Percentiles rank a stretch among this genome's conserved stretches.
Conservation (phyloP, 208 protist genomes). For the Leishmania major region DNA sequence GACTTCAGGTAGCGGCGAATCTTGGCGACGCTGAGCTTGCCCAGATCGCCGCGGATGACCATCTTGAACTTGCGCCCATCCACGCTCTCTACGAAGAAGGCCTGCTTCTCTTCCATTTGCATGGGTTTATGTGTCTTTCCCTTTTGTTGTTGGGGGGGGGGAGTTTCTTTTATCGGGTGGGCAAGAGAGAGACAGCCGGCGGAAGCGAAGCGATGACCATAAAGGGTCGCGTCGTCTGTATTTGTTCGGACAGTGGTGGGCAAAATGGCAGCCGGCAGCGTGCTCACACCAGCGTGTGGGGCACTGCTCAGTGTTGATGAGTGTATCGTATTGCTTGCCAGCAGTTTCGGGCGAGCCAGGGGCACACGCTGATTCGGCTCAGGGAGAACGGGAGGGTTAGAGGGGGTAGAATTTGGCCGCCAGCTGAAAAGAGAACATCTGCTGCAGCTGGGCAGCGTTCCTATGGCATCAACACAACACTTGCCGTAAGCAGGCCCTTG, state of each 20-base stretch:
- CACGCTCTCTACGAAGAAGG: slow-evolving; percentile 68
- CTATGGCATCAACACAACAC: background rate
- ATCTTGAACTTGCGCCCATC: slow-evolving; percentile 89
- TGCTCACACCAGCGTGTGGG: background rate
- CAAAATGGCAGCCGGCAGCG: background rate
- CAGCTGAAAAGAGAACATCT: background rate
- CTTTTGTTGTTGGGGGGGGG: background rate
- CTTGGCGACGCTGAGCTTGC: slow-evolving; percentile 74
- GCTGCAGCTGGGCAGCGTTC: background rate
- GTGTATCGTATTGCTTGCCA: background rate
- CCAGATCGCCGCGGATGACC: slow-evolving; percentile 81
- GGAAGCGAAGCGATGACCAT: background rate
- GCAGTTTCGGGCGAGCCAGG: background rate
- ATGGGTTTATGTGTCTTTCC: background rate
- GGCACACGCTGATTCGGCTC: background rate
- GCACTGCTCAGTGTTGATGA: background rate
- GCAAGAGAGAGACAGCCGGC: background rate
- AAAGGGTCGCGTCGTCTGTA: background rate
- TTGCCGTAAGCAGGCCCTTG: background rate
- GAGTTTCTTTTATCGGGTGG: background rate
- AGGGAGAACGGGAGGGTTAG: background rate
- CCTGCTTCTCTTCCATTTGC: slow-evolving; percentile 58
- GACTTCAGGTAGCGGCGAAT: slow-evolving; percentile 74
- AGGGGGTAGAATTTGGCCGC: background rate
- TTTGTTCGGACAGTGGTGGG: background rate